Evolutionary conservation across 352 stramenopile genomes (phyloP).

Genomic region (Phytophthora vignae): DNA sequence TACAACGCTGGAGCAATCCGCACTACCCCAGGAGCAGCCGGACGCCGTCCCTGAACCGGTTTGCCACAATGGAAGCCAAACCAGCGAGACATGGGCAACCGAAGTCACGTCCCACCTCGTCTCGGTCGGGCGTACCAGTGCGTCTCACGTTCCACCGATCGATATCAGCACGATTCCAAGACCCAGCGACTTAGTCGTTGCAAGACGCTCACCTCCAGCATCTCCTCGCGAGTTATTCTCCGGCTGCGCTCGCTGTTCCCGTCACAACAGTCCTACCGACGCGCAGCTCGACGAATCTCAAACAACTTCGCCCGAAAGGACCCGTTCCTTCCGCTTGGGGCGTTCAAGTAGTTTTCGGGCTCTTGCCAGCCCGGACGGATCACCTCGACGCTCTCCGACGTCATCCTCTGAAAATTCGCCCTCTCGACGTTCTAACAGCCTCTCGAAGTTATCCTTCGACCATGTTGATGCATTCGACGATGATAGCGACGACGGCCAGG

Average conservation of each 20-base stretch:
- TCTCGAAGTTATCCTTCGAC: constrained; percentile 14
- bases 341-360: constrained; percentile 23
- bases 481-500: constrained; percentile 7
- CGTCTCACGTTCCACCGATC: constrained; percentile 25
- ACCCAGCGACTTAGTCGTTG: neutral
- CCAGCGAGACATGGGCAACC: neutral
- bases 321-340: constrained; percentile 11
- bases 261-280: constrained; percentile 2
- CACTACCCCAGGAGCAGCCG: neutral
- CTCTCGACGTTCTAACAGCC: constrained; percentile 21
- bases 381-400: constrained; percentile 4
- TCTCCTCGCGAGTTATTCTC: constrained; percentile 2
- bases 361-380: constrained; percentile 1
- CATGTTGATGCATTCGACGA: constrained; percentile 5
- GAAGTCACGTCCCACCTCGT: neutral
- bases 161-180: constrained; percentile 18
- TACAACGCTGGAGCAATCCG: neutral
- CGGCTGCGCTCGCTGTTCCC: neutral
- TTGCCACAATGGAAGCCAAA: neutral
- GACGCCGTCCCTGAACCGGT: neutral
- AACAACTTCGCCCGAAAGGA: constrained; percentile 6
- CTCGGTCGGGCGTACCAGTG: constrained; percentile 1
- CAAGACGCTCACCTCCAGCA: neutral
- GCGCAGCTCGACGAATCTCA: neutral
- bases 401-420: constrained; percentile 27